phyloP scores from a whole-genome alignment of 495 filamentous ascomycete genomes.

The Penicillium ucsense region DNA sequence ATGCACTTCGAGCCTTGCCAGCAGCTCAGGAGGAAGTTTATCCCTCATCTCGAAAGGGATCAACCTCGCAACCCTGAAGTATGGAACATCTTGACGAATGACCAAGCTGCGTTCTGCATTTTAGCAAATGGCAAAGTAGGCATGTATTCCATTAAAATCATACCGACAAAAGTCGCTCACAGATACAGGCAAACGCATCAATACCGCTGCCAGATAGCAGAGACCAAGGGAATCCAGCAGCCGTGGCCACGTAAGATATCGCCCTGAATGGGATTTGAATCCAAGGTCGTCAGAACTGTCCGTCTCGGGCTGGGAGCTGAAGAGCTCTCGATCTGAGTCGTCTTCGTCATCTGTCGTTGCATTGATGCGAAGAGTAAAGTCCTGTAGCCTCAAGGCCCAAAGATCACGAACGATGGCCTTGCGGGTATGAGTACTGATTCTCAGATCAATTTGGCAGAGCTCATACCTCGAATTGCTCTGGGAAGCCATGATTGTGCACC shows the following conservation, averaged over 20 bases:
- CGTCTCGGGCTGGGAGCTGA: slow-evolving; percentile 41
- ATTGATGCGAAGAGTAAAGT: slow-evolving; percentile 32
- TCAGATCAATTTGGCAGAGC: neutral
- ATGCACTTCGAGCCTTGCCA: slow-evolving; percentile 45
- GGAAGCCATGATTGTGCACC: slow-evolving; percentile 50
- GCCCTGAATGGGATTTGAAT: slow-evolving; percentile 10
- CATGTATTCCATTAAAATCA: neutral
- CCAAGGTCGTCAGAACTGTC: slow-evolving; percentile 17
- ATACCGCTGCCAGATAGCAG: slow-evolving; percentile 55
- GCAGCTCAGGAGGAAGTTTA: slow-evolving; percentile 50
- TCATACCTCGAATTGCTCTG: slow-evolving; percentile 52
- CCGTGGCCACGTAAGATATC: slow-evolving; percentile 38
- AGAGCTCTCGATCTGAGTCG: slow-evolving; percentile 28
- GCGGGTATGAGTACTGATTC: slow-evolving; percentile 1
- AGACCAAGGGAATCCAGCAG: slow-evolving; percentile 54
- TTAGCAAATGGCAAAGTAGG: slow-evolving; percentile 1
- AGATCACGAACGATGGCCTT: slow-evolving; percentile 53
- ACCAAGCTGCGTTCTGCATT: slow-evolving; percentile 19
- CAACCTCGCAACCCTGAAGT: slow-evolving; percentile 27
- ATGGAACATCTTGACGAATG: slow-evolving; percentile 37
- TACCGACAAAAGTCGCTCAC: slow-evolving; percentile 53
- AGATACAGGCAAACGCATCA: slow-evolving; percentile 55
- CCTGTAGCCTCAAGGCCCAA: slow-evolving; percentile 57
- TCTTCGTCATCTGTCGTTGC: slow-evolving; percentile 23
- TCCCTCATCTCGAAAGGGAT: slow-evolving; percentile 61